These are phyloP conservation scores for Thelonectria olida DNA, from an alignment of 2,329 filamentous ascomycete species.

Conservation along the genomic window DNA sequence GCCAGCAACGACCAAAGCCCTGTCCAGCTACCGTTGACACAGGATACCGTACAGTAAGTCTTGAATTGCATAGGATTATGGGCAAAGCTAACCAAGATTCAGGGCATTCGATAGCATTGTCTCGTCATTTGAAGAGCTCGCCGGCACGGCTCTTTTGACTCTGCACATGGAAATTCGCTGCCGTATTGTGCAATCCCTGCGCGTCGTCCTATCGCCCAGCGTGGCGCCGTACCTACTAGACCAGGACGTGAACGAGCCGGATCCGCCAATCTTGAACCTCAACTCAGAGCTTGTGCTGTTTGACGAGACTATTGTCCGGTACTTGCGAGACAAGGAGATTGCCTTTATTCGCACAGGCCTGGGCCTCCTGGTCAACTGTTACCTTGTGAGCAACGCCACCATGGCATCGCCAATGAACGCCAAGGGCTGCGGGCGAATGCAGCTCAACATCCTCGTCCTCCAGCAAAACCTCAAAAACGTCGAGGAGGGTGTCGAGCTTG, in stretches of 20 bases:
- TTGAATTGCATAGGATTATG: background rate
- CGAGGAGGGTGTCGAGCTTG: constrained; percentile 73
- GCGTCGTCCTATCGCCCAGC: constrained; percentile 67
- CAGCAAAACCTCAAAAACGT: constrained; percentile 98
- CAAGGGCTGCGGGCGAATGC: constrained; percentile 85
- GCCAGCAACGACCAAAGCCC: constrained; percentile 68
- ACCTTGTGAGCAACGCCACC: constrained; percentile 76
- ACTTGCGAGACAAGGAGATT: constrained; percentile 76
- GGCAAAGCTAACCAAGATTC: constrained; percentile 34
- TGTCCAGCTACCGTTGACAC: constrained; percentile 87
- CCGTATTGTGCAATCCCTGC: constrained; percentile 83
- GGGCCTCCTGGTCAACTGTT: constrained; percentile 79
- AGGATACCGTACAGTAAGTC: constrained; percentile 81
- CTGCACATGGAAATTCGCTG: constrained; percentile 90
- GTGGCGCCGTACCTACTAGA: constrained; percentile 72
- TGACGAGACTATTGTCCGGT: constrained; percentile 81
- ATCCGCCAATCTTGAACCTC: constrained; percentile 81
- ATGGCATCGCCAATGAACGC: constrained; percentile 84
- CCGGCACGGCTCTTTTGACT: constrained; percentile 80
- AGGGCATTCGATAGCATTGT: constrained; percentile 89
- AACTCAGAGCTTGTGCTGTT: constrained; percentile 88
- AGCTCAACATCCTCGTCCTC: constrained; percentile 91
- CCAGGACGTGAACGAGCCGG: constrained; percentile 79
- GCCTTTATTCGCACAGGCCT: constrained; percentile 81
- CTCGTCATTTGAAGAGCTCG: constrained; percentile 82